These are phyloP conservation scores for Lablab purpureus DNA, from an alignment of 306 rosid species.

Conservation along the genomic window DNA sequence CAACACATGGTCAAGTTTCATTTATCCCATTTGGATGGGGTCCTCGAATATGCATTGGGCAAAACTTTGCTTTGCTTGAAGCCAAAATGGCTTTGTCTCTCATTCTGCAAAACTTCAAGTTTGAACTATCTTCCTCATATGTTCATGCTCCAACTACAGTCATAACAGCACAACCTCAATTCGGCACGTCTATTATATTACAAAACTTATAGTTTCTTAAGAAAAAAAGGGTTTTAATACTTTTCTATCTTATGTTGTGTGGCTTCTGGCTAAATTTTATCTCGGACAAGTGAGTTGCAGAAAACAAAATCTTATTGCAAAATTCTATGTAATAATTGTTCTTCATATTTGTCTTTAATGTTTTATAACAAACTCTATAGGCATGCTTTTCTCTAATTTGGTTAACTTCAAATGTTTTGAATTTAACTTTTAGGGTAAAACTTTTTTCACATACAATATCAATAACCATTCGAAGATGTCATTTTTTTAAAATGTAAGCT, in stretches of 20 bases:
- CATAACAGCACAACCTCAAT: neutral
- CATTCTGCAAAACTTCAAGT: neutral
- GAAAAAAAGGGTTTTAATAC: neutral
- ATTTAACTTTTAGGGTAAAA: no score
- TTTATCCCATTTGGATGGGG: neutral
- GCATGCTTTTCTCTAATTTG: no score
- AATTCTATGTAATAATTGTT: neutral
- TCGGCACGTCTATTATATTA: neutral
- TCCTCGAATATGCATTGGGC: neutral
- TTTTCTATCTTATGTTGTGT: neutral
- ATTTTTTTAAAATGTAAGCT: no score
- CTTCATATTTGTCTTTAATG: neutral
- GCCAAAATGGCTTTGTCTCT: neutral
- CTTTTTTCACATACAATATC: no score
- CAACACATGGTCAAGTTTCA: neutral
- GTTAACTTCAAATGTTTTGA: no score
- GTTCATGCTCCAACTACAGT: neutral
- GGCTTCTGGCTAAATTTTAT: neutral
- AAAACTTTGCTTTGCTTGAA: constrained; percentile 6
- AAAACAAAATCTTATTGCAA: neutral
- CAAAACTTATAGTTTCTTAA: neutral
- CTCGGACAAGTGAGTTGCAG: neutral
- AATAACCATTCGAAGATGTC: no score
- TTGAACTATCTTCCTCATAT: neutral
- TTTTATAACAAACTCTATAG: no score